A percentile compares a stretch with the other conserved stretches of the same genome.
Conservation (phyloP, 768 basidiomycete species). For the Lentinus tigrinus region DNA sequence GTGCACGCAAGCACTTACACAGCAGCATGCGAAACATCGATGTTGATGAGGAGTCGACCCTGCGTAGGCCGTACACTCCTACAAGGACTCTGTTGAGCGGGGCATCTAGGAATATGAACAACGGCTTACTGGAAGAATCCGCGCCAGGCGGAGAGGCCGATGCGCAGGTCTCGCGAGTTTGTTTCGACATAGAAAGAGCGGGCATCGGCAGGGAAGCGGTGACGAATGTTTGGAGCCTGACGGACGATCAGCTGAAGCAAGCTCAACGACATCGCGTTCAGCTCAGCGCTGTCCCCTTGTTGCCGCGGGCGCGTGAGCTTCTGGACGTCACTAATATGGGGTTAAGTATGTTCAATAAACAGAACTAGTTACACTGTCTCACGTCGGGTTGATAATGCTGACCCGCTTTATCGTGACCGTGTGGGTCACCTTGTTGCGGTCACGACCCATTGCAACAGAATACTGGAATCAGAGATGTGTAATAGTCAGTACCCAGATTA, state of each 20-base stretch:
- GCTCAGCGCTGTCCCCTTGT: neutral
- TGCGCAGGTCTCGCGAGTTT: neutral
- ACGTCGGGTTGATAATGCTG: conserved; percentile 8
- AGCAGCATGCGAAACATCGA: conserved; percentile 16
- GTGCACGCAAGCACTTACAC: conserved; percentile 1
- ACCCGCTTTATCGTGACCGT: conserved; percentile 11
- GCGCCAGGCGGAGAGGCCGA: conserved; percentile 13
- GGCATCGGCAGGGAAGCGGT: conserved; percentile 11
- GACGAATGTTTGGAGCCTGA: conserved; percentile 20
- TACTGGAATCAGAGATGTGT: conserved; percentile 4
- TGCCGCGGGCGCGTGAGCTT: conserved; percentile 3
- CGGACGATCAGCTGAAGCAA: conserved; percentile 21
- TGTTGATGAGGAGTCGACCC: conserved; percentile 13
- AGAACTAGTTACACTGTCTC: neutral
- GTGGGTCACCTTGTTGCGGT: neutral
- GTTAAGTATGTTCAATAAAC: neutral
- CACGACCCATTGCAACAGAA: neutral
- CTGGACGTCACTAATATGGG: neutral
- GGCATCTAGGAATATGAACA: too few relatives aligned
- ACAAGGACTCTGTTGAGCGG: neutral
- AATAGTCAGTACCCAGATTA: neutral
- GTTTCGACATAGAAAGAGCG: conserved; percentile 12
- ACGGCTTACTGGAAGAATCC: conserved; percentile 20
- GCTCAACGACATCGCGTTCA: conserved; percentile 11
- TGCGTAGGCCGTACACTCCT: conserved; percentile 24